These are phyloP conservation scores for Breviolum minutum DNA, from an alignment of 73 alveolate genomes.

Conservation along the genomic window DNA sequence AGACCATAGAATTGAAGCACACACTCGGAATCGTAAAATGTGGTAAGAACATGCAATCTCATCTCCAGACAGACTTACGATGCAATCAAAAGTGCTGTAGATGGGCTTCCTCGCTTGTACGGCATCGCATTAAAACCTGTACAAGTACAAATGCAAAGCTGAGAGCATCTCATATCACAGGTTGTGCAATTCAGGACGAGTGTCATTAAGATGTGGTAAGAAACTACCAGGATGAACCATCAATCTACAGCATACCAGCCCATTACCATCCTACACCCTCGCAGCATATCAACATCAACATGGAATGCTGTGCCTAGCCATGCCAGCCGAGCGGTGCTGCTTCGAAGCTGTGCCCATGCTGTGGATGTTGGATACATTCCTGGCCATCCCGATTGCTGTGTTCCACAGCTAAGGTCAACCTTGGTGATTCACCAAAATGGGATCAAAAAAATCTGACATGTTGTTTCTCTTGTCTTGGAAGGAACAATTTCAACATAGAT, in stretches of 20 bases:
- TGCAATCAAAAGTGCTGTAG: slow-evolving; percentile 41
- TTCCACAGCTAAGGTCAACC: background rate
- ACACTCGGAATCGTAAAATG: no score
- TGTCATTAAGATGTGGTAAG: background rate
- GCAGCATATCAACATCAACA: no score
- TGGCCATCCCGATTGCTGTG: background rate
- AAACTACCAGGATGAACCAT: background rate
- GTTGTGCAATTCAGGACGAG: background rate
- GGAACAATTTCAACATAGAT: no score
- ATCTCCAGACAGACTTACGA: background rate
- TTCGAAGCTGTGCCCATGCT: slow-evolving; percentile 46
- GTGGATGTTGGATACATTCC: background rate
- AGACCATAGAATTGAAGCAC: no score
- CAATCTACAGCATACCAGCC: background rate
- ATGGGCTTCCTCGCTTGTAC: slow-evolving; percentile 81
- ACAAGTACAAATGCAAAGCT: background rate
- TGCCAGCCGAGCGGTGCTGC: slow-evolving; percentile 61
- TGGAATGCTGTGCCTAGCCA: slow-evolving; percentile 46
- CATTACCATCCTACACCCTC: no score
- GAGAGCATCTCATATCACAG: background rate
- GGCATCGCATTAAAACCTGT: slow-evolving; percentile 84
- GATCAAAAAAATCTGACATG: no score
- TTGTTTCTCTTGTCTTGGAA: no score
- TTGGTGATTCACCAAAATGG: background rate
- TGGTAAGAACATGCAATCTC: background rate